A percentile compares a stretch with the other conserved stretches of the same genome.
Evolutionary conservation across 257 asterid species (phyloP).

Genomic region (Solanum bukasovii): DNA sequence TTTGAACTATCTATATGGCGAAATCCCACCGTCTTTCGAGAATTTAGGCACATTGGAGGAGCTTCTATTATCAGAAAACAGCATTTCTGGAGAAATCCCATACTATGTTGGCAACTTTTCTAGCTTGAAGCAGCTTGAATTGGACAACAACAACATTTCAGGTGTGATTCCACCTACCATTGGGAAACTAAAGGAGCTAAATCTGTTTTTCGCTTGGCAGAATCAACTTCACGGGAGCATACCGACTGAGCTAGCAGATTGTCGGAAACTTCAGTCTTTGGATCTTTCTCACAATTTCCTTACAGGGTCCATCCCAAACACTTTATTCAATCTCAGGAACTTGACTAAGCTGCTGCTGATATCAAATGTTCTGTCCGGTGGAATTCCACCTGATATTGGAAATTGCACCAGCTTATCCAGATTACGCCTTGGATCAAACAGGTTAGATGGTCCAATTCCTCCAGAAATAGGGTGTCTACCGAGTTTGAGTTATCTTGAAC

Average conservation of each 20-base stretch:
- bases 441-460: slow-evolving; percentile 40
- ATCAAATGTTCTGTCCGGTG: slow-evolving; percentile 54
- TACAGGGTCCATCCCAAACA: slow-evolving; percentile 43
- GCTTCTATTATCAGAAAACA: slow-evolving; percentile 55
- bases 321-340: slow-evolving; percentile 48
- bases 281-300: slow-evolving; percentile 58
- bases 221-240: slow-evolving; percentile 54
- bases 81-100: slow-evolving; percentile 44
- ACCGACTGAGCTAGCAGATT: slow-evolving; percentile 43
- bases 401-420: slow-evolving; percentile 51
- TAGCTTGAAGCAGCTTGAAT: slow-evolving; percentile 46
- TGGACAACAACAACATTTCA: slow-evolving; percentile 56
- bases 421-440: slow-evolving; percentile 49
- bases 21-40: slow-evolving; percentile 39
- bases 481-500: slow-evolving; percentile 49
- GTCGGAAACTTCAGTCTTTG: slow-evolving; percentile 42
- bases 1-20: slow-evolving; percentile 45
- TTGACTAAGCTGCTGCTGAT: slow-evolving; percentile 50
- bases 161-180: slow-evolving; percentile 50
- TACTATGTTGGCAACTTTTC: slow-evolving; percentile 41
- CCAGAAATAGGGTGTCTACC: slow-evolving; percentile 31
- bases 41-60: slow-evolving; percentile 41
- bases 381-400: slow-evolving; percentile 50
- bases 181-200: slow-evolving; percentile 50
- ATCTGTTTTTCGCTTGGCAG: slow-evolving; percentile 68